Evolutionary conservation across 129 eudicot species (phyloP).

Genomic region (Arctium lappa): DNA sequence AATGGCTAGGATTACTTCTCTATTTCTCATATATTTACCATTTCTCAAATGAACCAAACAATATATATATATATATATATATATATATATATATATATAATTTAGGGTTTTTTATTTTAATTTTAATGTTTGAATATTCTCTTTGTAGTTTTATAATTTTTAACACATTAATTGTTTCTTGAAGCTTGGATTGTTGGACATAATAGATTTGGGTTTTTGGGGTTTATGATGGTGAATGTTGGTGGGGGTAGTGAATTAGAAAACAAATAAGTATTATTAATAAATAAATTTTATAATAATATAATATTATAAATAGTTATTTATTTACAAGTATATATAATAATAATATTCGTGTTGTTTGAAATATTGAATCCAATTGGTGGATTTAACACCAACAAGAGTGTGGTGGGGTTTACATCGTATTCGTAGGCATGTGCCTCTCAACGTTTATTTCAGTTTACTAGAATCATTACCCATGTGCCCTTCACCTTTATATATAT

Average conservation of each 20-base stretch:
- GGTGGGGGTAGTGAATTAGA: neutral
- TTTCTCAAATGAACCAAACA: too few relatives aligned
- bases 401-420: slow-evolving; percentile 22
- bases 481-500: neutral
- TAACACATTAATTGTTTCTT: neutral
- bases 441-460: neutral
- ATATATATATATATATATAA: too few relatives aligned
- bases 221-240: neutral
- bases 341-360: neutral
- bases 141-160: neutral
- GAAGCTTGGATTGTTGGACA: neutral
- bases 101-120: too few relatives aligned
- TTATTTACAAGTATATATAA: neutral
- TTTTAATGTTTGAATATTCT: neutral
- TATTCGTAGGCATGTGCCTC: slow-evolving; percentile 19
- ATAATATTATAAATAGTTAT: neutral
- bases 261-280: too few relatives aligned
- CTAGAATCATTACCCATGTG: slow-evolving; percentile 24
- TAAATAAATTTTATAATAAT: too few relatives aligned
- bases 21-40: too few relatives aligned
- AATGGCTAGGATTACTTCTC: too few relatives aligned
- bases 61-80: too few relatives aligned
- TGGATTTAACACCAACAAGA: slow-evolving; percentile 8
- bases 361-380: neutral
- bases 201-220: neutral